phyloP scores from a whole-genome alignment of 176 grass and related monocot species.

The Puccinellia tenuiflora region DNA sequence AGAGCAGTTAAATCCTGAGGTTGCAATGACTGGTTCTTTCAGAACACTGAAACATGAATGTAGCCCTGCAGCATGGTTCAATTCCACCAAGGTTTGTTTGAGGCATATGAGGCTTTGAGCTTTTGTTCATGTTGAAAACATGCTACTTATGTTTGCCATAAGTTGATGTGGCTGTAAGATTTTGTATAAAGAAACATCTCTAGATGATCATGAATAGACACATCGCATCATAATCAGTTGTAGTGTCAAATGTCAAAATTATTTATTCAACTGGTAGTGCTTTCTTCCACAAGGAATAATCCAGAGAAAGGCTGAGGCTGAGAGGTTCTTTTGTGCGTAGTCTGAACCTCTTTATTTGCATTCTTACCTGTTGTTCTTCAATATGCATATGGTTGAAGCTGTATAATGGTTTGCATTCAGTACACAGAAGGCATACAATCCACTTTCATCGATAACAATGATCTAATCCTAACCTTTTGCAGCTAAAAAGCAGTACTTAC shows the following conservation, averaged over 20 bases:
- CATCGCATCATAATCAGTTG: too few species aligned
- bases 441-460: neutral
- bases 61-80: constrained; percentile 43
- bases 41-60: constrained; percentile 37
- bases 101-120: neutral
- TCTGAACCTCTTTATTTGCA: neutral
- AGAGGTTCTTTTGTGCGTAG: neutral
- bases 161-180: neutral
- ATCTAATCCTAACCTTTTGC: neutral
- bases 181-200: neutral
- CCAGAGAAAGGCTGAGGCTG: too few species aligned
- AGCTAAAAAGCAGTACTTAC: neutral
- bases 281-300: too few species aligned
- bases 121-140: constrained; percentile 13
- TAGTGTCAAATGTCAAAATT: too few species aligned
- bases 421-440: neutral
- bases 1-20: constrained; percentile 18
- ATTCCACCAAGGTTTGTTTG: constrained; percentile 36
- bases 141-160: neutral
- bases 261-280: too few species aligned
- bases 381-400: neutral
- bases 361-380: neutral
- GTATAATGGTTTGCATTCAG: neutral
- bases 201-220: too few species aligned
- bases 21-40: constrained; percentile 32